Conservation (phyloP, 2,329 filamentous ascomycete species). For the Orbilia oligospora region DNA sequence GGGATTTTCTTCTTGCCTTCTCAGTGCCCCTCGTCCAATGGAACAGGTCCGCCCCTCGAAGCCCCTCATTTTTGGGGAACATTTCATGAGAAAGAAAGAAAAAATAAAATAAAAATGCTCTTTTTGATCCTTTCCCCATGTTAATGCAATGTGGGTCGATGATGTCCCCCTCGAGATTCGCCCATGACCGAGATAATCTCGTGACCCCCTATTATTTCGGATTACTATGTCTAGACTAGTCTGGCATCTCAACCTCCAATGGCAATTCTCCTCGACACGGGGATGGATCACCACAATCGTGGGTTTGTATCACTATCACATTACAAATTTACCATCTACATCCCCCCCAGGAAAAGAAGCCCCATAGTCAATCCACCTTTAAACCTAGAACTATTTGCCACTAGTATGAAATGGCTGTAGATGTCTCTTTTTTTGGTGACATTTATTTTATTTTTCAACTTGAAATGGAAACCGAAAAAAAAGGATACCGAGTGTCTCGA, state of each 20-base stretch:
- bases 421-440: conserved; percentile 12
- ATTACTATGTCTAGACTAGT: conserved; percentile 40
- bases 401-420: conserved; percentile 7
- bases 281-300: conserved; percentile 9
- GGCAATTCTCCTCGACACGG: conserved; percentile 34
- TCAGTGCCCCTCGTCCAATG: conserved; percentile 29
- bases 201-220: conserved; percentile 45
- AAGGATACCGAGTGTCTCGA: conserved; percentile 11
- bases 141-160: conserved; percentile 19
- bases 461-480: background rate
- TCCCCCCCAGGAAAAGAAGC: conserved; percentile 2
- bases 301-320: conserved; percentile 34
- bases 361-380: conserved; percentile 16
- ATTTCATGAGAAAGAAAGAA: conserved; percentile 8
- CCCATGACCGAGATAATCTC: conserved; percentile 30
- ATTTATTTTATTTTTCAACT: background rate
- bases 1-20: conserved; percentile 9
- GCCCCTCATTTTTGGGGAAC: conserved; percentile 23
- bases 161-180: conserved; percentile 10
- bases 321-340: conserved; percentile 52
- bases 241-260: conserved; percentile 12
- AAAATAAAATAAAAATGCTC: too few relatives aligned
- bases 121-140: background rate
- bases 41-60: background rate
- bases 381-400: conserved; percentile 1